A percentile compares a stretch with the other conserved stretches of the same genome.
These are phyloP conservation scores for Eimeria necatrix DNA, from an alignment of 169 alveolate genomes.

Conservation along the genomic window DNA sequence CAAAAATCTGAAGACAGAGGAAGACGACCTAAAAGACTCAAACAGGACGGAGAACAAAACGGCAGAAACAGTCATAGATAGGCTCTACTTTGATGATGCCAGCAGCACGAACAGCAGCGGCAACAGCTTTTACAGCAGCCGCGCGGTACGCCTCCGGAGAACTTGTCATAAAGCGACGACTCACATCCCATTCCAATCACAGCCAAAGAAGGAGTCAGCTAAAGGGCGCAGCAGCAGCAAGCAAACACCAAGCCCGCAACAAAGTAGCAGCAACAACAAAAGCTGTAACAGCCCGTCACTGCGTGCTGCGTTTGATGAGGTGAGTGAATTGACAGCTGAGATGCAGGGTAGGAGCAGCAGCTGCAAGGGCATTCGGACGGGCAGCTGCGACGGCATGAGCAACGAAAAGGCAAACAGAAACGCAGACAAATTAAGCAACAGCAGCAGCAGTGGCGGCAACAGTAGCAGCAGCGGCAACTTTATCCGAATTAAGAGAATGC, in stretches of 20 bases:
- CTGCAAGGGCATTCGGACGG: neutral
- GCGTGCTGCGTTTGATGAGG: no score
- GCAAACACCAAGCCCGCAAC: neutral
- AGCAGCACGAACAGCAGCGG: neutral
- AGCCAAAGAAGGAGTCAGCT: no score
- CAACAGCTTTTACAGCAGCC: neutral
- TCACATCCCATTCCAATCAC: no score
- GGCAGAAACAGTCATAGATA: neutral
- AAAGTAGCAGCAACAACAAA: neutral
- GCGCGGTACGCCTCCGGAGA: neutral
- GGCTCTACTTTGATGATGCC: neutral
- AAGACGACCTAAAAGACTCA: neutral
- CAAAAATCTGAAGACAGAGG: neutral
- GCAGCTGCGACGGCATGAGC: neutral
- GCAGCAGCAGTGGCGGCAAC: constrained; percentile 15
- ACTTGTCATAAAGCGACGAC: neutral
- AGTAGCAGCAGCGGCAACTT: neutral
- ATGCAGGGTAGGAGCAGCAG: neutral
- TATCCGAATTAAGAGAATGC: neutral
- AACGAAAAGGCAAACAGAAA: neutral
- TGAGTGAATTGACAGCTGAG: neutral
- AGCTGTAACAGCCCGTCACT: neutral
- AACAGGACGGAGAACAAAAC: neutral
- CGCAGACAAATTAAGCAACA: neutral
- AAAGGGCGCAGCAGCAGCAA: neutral